A percentile compares a stretch with the other conserved stretches of the same genome.
These are phyloP conservation scores for Fraxinus velutina DNA, from an alignment of 305 asterid genomes.

Conservation along the genomic window DNA sequence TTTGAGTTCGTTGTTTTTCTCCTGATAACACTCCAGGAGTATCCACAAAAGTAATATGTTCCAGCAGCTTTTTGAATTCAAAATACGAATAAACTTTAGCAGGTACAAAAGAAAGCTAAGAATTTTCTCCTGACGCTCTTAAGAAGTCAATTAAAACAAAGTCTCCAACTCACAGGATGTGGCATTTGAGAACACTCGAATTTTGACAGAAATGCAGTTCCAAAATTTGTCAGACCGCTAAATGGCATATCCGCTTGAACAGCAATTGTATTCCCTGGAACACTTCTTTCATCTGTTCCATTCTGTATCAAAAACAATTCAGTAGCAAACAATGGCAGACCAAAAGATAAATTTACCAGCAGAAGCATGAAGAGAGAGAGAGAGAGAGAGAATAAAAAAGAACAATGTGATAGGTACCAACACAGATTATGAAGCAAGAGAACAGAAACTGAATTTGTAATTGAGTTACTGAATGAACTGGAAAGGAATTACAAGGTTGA, in stretches of 20 bases:
- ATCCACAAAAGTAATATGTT: constrained; percentile 87
- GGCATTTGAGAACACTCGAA: constrained; percentile 98
- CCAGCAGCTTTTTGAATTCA: constrained; percentile 60
- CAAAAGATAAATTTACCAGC: constrained; percentile 6
- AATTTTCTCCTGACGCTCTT: constrained; percentile 1
- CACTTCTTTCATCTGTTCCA: constrained; percentile 92
- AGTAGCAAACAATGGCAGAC: constrained; percentile 18
- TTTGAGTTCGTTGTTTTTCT: constrained; percentile 87
- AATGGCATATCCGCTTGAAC: constrained; percentile 98
- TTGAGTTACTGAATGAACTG: not conserved
- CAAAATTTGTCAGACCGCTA: constrained; percentile 85
- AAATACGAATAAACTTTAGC: constrained; percentile 15
- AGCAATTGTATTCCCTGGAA: constrained; percentile 94
- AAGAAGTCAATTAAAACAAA: constrained; percentile 1
- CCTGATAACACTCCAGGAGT: constrained; percentile 93
- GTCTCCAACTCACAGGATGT: constrained; percentile 68
- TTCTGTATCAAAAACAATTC: constrained; percentile 45
- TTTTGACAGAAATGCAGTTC: constrained; percentile 85
- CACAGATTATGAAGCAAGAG: not conserved
- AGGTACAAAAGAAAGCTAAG: not conserved
- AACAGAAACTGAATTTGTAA: not conserved
- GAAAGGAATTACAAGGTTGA: not conserved
- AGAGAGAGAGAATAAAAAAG: not conserved
- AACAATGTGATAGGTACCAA: not conserved
- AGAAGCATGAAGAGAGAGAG: not conserved